phyloP scores from a whole-genome alignment of 2,329 filamentous ascomycete genomes.

The Sporothrix dimorphospora region DNA sequence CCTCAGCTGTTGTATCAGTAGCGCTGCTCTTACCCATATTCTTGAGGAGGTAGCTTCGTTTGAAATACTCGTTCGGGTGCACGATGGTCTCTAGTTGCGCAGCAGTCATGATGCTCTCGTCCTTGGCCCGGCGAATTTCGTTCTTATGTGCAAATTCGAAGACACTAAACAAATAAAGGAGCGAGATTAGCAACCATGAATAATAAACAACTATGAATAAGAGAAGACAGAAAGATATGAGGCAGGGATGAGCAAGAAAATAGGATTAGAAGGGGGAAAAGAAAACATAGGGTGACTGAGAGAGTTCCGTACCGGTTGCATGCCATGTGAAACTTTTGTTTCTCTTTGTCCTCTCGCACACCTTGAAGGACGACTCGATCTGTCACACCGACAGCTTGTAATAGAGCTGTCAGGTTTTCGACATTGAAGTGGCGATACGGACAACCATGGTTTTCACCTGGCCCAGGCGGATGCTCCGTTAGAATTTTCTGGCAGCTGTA shows the following conservation, averaged over 20 bases:
- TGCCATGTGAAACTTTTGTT: slow-evolving; percentile 88
- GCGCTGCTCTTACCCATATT: slow-evolving; percentile 64
- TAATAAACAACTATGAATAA: neutral
- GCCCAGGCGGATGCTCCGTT: slow-evolving; percentile 82
- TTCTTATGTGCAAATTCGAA: slow-evolving; percentile 85
- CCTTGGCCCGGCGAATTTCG: slow-evolving; percentile 76
- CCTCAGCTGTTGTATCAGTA: slow-evolving; percentile 60
- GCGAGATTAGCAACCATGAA: neutral
- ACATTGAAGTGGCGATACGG: slow-evolving; percentile 90
- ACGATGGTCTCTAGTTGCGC: slow-evolving; percentile 91
- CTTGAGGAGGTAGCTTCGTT: slow-evolving; percentile 87
- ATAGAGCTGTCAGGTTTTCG: slow-evolving; percentile 78
- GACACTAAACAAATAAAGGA: slow-evolving; percentile 56
- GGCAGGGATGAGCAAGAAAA: too few relatives aligned
- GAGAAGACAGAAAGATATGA: slow-evolving; percentile 3
- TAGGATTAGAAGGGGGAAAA: neutral
- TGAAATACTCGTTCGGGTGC: slow-evolving; percentile 98
- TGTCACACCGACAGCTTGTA: slow-evolving; percentile 77
- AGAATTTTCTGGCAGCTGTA: slow-evolving; percentile 96
- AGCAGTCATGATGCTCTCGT: slow-evolving; percentile 70
- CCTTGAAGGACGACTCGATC: slow-evolving; percentile 78
- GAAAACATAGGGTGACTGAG: neutral
- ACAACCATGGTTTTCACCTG: slow-evolving; percentile 92
- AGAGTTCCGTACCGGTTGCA: slow-evolving; percentile 72
- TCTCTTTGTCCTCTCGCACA: slow-evolving; percentile 86